Conservation (phyloP, 306 rosid species). For the Oemleria cerasiformis region DNA sequence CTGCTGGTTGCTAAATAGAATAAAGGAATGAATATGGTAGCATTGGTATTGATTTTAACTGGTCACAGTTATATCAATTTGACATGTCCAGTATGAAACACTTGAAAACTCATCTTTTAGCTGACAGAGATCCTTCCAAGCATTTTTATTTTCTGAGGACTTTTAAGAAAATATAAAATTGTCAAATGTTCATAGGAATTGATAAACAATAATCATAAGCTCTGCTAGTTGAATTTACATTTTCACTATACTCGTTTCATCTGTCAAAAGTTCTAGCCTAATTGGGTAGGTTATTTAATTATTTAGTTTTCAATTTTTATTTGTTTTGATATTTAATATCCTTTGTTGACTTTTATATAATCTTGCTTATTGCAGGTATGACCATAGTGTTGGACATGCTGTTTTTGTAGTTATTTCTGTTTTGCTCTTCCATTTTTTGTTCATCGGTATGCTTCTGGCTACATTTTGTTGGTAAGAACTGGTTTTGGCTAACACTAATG, state of each 20-base stretch:
- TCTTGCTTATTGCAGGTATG: slow-evolving; percentile 70
- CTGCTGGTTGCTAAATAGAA: slow-evolving; percentile 20
- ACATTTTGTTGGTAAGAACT: slow-evolving; percentile 83
- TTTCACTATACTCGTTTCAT: neutral
- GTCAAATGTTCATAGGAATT: neutral
- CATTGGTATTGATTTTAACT: slow-evolving; percentile 17
- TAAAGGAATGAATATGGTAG: slow-evolving; percentile 6
- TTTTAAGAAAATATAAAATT: neutral
- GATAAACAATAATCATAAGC: neutral
- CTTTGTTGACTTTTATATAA: slow-evolving; percentile 19
- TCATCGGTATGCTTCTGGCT: slow-evolving; percentile 77
- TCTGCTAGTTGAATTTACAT: neutral
- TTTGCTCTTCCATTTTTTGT: slow-evolving; percentile 75
- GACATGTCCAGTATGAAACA: too few relatives aligned
- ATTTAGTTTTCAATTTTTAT: neutral
- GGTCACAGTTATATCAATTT: slow-evolving; percentile 11
- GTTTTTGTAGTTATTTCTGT: slow-evolving; percentile 82
- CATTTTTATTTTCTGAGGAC: neutral
- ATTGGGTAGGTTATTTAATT: neutral
- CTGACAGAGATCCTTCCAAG: slow-evolving; percentile 2
- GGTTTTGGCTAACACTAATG: slow-evolving; percentile 6
- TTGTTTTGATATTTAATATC: neutral
- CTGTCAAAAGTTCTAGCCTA: neutral
- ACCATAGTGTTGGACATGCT: slow-evolving; percentile 84
- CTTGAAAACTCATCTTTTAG: neutral